These are phyloP conservation scores for Trypanosoma lewisi DNA, from an alignment of 208 protist genomes.

Conservation along the genomic window DNA sequence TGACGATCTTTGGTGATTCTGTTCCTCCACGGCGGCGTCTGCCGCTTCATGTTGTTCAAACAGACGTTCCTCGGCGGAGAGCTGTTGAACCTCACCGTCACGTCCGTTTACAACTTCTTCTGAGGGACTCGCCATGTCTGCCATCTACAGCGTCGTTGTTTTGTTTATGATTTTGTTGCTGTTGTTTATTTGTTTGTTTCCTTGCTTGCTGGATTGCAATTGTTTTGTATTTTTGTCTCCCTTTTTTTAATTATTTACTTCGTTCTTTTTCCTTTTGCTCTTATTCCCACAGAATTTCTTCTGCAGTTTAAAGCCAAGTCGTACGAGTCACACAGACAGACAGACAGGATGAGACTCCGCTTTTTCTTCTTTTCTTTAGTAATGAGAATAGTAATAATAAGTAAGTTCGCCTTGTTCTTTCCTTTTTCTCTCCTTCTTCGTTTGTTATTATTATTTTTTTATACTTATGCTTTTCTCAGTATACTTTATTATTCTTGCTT, in stretches of 20 bases:
- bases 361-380: too few species aligned
- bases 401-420: too few species aligned
- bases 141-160: constrained; percentile 2
- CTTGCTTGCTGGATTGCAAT: not conserved
- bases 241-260: not conserved
- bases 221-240: not conserved
- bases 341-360: not conserved
- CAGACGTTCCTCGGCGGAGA: not conserved
- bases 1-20: not conserved
- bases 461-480: not conserved
- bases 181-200: not conserved
- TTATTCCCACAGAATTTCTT: not conserved
- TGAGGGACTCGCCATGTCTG: not conserved
- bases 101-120: not conserved
- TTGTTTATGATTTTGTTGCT: not conserved
- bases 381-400: not conserved
- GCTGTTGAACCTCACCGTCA: constrained; percentile 16
- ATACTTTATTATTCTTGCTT: not conserved
- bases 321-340: not conserved
- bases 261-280: not conserved
- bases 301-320: not conserved
- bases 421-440: not conserved
- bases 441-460: not conserved
- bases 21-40: not conserved
- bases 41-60: not conserved